Conservation (phyloP, 1,284 basidiomycete species). For the Ganoderma leucocontextum region DNA sequence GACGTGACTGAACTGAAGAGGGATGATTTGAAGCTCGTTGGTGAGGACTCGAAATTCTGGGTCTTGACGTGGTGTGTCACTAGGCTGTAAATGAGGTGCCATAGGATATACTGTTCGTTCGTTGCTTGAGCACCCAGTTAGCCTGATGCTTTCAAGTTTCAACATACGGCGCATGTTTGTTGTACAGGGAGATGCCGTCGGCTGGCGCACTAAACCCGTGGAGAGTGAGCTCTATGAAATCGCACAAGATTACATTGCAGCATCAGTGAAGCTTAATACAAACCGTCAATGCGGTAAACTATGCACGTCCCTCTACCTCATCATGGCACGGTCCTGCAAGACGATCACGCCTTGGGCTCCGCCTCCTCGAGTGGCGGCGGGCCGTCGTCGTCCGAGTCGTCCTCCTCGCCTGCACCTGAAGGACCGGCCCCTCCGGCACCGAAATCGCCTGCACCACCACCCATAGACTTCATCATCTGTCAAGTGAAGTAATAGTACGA, state of each 20-base stretch:
- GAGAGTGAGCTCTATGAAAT: background rate
- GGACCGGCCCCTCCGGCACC: constrained; percentile 41
- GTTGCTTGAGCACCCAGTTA: background rate
- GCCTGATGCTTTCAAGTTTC: constrained; percentile 7
- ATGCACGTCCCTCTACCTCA: constrained; percentile 23
- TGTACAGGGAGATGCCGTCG: background rate
- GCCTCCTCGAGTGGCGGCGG: constrained; percentile 81
- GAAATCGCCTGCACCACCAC: constrained; percentile 47
- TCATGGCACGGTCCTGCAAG: background rate
- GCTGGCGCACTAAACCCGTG: background rate
- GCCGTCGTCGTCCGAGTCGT: constrained; percentile 70
- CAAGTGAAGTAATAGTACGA: constrained; percentile 6
- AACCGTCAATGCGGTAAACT: constrained; percentile 28
- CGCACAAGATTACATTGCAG: constrained; percentile 30
- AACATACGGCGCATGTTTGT: background rate
- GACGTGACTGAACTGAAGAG: constrained; percentile 21
- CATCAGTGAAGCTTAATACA: constrained; percentile 31
- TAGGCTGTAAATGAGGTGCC: constrained; percentile 9
- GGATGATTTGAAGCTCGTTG: constrained; percentile 16
- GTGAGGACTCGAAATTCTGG: constrained; percentile 20
- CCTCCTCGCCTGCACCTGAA: constrained; percentile 50
- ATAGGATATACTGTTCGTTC: background rate
- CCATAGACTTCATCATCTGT: constrained; percentile 76
- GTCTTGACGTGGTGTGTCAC: constrained; percentile 28
- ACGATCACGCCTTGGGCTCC: constrained; percentile 46